Evolutionary conservation across 768 basidiomycete genomes (phyloP).

Genomic region (Russula compacta): DNA sequence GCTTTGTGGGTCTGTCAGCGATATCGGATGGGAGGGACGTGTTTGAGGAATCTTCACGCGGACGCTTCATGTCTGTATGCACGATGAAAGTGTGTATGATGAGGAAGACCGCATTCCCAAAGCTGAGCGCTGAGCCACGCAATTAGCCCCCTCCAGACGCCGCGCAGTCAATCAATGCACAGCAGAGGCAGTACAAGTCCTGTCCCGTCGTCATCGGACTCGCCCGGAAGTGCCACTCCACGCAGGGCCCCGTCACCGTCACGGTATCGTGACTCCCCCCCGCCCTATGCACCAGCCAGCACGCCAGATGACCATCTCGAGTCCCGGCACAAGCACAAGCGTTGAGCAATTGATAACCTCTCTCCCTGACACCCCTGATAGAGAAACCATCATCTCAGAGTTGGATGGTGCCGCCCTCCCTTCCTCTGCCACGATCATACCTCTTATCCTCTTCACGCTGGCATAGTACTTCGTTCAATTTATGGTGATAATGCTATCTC

Average conservation of each 20-base stretch:
- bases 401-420: constrained; percentile 11
- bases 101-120: neutral
- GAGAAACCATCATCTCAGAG: constrained; percentile 14
- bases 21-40: neutral
- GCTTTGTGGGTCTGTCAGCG: neutral
- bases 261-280: neutral
- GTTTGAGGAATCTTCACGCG: neutral
- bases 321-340: neutral
- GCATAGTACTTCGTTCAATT: constrained; percentile 67
- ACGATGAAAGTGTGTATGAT: neutral
- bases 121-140: too few relatives aligned
- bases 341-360: neutral
- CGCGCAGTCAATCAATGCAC: too few relatives aligned
- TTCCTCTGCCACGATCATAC: neutral
- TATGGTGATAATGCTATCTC: constrained; percentile 62
- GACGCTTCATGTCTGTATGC: constrained; percentile 9
- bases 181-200: too few relatives aligned
- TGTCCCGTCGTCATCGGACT: too few relatives aligned
- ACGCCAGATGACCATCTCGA: neutral
- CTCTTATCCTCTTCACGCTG: constrained; percentile 1
- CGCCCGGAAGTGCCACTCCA: too few relatives aligned
- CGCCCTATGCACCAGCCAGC: neutral
- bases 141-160: too few relatives aligned
- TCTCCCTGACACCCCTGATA: constrained; percentile 5
- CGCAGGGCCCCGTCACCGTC: too few relatives aligned